These are phyloP conservation scores for Geotrichum australiense DNA, from an alignment of 1,139 yeast genomes.

Conservation along the genomic window DNA sequence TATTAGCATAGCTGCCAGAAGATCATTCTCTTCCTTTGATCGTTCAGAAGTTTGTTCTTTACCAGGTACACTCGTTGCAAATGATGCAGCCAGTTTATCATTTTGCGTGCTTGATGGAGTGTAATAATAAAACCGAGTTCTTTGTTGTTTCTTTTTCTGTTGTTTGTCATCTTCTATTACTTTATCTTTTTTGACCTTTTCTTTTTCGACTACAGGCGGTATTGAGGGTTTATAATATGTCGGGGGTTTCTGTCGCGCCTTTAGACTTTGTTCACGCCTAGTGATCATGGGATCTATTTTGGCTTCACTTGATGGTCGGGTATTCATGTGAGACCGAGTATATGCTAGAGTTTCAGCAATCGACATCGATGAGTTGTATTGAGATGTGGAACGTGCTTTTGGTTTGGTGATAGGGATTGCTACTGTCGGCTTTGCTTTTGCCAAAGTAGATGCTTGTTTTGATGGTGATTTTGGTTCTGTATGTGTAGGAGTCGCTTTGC, in stretches of 20 bases:
- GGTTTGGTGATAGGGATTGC: neutral
- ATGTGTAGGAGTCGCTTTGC: conserved; percentile 1
- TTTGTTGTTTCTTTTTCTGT: conserved; percentile 7
- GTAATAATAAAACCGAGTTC: conserved; percentile 17
- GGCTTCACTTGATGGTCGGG: conserved; percentile 20
- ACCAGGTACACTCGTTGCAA: conserved; percentile 13
- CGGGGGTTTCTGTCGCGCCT: conserved; percentile 18
- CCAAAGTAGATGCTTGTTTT: neutral
- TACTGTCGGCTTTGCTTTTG: neutral
- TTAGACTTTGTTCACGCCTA: conserved; percentile 18
- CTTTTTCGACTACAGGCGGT: neutral
- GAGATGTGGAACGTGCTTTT: conserved; percentile 9
- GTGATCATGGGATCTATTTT: conserved; percentile 28
- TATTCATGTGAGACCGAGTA: conserved; percentile 40
- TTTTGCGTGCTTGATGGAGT: conserved; percentile 12
- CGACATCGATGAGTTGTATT: conserved; percentile 39
- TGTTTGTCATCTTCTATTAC: conserved; percentile 3
- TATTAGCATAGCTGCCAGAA: conserved; percentile 37
- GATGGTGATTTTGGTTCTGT: neutral
- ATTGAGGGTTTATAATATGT: conserved; percentile 9
- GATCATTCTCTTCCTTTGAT: conserved; percentile 21
- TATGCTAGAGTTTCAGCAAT: conserved; percentile 61
- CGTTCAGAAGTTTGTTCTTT: neutral
- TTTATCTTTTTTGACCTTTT: neutral
- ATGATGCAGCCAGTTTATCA: conserved; percentile 16